Evolutionary conservation across 805 yeast species (phyloP), one percentile per base, ranked within the genome.

Genomic region (Limtongia smithiae): DNA sequence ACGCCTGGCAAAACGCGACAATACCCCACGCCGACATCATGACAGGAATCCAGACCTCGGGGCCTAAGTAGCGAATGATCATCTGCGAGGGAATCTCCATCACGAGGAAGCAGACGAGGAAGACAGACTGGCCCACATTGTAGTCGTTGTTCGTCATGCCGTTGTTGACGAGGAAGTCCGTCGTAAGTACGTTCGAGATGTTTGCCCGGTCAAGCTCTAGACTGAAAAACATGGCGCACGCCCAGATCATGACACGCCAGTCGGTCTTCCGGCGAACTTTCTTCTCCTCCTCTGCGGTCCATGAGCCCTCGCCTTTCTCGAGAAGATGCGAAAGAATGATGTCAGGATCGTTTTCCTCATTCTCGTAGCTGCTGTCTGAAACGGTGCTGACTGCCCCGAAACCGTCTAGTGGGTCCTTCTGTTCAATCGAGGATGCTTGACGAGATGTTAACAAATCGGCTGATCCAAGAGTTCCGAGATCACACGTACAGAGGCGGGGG

Each of bases 131-230:
- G 37, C 83, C 87, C 37, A 68, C 59, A 60, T 82, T 82, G 62
- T 72, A 79, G 52, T 80, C 76, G 55, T 74, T 65, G 9, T 82
- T 79, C n/a, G 76, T 74, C 61, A 80, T 61, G 1, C 67, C 61
- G 49, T 79, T 66, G 56, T 80, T 82, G 0, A 65, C 66, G 48
- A 80, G 63, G 59, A 81, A 57, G 59, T 76, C 73, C 54, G 78
- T 84, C 1, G 84, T 70, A 14, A 76, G 54, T 44, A 80, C 82
- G 60, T 79, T 80, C 2, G 70, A 56, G 42, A 81, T 63, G 60
- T 81, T 80, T 35, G 75, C 74, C 51, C 85, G 67, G 64, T 79
- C 84, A 51, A 79, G 65, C 57, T 80, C 78, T 48, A 81, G 68
- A 11, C 78, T 78, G 41, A 76, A 68, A 63, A 80, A 80, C 76